A percentile compares a stretch with the other conserved stretches of the same genome.
phyloP scores from a whole-genome alignment of 176 grass and related monocot species.

The Carex scoparia region DNA sequence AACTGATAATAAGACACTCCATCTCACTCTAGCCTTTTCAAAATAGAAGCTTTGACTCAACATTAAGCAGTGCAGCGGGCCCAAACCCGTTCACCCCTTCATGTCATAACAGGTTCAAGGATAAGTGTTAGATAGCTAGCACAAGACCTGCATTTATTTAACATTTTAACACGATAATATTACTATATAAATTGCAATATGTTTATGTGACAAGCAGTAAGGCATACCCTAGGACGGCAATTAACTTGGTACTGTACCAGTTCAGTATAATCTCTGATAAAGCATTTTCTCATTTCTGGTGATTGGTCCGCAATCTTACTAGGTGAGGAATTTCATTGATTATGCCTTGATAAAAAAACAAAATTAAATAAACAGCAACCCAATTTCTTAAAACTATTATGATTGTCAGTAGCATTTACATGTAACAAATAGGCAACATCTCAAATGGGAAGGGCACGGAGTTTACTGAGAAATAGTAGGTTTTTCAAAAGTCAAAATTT shows the following conservation, averaged over 20 bases:
- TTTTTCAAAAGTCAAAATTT: neutral
- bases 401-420: neutral
- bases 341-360: neutral
- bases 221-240: neutral
- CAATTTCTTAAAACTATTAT: neutral
- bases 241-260: neutral
- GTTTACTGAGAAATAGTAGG: neutral
- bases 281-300: neutral
- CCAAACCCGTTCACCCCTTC: constrained; percentile 27
- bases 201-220: neutral
- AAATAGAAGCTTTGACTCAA: constrained; percentile 14
- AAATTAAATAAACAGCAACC: neutral
- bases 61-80: constrained; percentile 28
- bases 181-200: neutral
- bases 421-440: neutral
- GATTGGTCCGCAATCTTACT: neutral
- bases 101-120: constrained; percentile 22
- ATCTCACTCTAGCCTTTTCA: constrained; percentile 23
- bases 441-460: neutral
- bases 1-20: constrained; percentile 13
- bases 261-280: neutral
- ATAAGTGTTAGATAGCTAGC: neutral
- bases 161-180: neutral
- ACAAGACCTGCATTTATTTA: constrained; percentile 25
- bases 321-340: neutral